Percentiles rank a stretch among this genome's conserved stretches.
These are phyloP conservation scores for Lineolata rhizophorae DNA, from an alignment of 495 filamentous ascomycete genomes.

Conservation along the genomic window DNA sequence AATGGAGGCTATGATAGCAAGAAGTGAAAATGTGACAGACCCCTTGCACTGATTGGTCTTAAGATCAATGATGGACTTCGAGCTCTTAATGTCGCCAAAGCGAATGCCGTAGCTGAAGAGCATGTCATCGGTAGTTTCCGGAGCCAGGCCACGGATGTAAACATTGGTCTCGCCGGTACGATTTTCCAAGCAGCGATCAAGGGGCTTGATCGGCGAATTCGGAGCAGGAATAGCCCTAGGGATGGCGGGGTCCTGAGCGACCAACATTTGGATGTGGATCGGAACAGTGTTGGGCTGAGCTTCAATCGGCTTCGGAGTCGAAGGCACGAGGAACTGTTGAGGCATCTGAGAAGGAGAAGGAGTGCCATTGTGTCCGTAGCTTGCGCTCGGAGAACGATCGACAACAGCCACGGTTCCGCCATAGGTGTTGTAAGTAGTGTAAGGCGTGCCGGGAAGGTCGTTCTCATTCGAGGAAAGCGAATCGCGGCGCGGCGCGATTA, in stretches of 20 bases:
- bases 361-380: conserved; percentile 18
- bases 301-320: conserved; percentile 28
- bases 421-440: conserved; percentile 25
- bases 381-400: conserved; percentile 31
- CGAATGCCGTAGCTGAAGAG: conserved; percentile 59
- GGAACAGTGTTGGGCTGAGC: too few species aligned
- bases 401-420: conserved; percentile 33
- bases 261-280: conserved; percentile 39
- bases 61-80: conserved; percentile 92
- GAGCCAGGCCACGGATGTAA: conserved; percentile 87
- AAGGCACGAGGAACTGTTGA: conserved; percentile 17
- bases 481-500: conserved; percentile 22
- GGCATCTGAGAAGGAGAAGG: conserved; percentile 41
- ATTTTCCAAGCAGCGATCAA: conserved; percentile 83
- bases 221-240: conserved; percentile 75
- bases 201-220: conserved; percentile 46
- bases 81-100: conserved; percentile 79
- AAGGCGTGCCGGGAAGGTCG: conserved; percentile 32
- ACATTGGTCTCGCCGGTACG: conserved; percentile 77
- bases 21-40: conserved; percentile 24
- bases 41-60: conserved; percentile 86
- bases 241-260: conserved; percentile 56
- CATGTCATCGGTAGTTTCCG: conserved; percentile 83
- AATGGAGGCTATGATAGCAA: too few species aligned
- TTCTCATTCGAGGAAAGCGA: conserved; percentile 42